Evolutionary conservation across 768 basidiomycete species (phyloP).

Genomic region (Gymnopilus junonius): DNA sequence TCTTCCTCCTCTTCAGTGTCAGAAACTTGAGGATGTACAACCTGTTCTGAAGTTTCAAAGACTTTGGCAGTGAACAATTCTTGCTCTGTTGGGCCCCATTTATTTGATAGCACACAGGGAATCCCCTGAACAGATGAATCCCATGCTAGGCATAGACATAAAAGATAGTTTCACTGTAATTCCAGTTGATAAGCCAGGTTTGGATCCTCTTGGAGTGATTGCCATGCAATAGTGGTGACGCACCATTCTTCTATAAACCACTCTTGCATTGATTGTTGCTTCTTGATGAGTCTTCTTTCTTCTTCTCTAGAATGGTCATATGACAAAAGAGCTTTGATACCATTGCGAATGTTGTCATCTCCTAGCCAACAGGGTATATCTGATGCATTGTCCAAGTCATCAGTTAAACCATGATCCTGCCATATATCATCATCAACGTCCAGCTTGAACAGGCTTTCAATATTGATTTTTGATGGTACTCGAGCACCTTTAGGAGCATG

Average conservation of each 20-base stretch:
- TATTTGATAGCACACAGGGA: background rate
- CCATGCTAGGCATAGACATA: background rate
- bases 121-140: background rate
- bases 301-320: no score
- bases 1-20: background rate
- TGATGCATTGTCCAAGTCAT: conserved; percentile 15
- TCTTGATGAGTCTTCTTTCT: background rate
- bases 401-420: conserved; percentile 33
- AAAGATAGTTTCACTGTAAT: background rate
- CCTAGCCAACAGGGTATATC: conserved; percentile 30
- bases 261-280: background rate
- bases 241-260: background rate
- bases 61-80: background rate
- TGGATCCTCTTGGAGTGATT: no score
- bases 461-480: no score
- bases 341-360: conserved; percentile 23
- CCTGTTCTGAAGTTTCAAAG: no score
- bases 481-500: no score
- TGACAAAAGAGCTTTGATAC: no score
- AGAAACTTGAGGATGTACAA: no score
- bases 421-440: conserved; percentile 43
- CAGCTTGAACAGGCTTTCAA: conserved; percentile 25
- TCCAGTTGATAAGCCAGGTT: background rate
- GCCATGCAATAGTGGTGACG: no score
- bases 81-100: background rate